A percentile compares a stretch with the other conserved stretches of the same genome.
phyloP scores from a whole-genome alignment of 306 rosid genomes.

The Cicer bijugum region DNA sequence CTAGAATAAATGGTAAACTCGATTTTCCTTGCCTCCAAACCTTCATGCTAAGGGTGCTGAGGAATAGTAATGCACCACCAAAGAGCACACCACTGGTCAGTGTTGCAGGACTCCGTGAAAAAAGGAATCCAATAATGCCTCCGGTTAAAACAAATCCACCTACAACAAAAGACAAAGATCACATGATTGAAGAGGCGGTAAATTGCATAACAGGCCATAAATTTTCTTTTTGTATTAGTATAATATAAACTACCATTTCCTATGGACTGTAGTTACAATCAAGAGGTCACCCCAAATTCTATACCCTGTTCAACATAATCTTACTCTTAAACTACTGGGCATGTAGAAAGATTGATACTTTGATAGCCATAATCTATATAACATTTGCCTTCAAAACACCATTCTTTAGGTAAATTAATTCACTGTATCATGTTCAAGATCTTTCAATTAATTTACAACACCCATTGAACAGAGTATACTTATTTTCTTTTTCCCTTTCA shows the following conservation, averaged over 20 bases:
- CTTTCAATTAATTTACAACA: constrained; percentile 23
- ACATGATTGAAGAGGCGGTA: constrained; percentile 9
- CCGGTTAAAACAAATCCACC: constrained; percentile 86
- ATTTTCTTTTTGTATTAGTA: background rate
- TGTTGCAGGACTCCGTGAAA: constrained; percentile 71
- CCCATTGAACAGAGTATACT: constrained; percentile 16
- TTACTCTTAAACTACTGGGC: constrained; percentile 25
- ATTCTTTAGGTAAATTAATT: constrained; percentile 25
- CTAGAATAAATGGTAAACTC: constrained; percentile 79
- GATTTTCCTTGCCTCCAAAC: constrained; percentile 97
- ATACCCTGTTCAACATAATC: background rate
- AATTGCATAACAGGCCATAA: constrained; percentile 2
- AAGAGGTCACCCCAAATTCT: constrained; percentile 22
- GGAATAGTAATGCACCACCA: constrained; percentile 87
- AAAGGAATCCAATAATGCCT: constrained; percentile 70
- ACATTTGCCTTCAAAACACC: constrained; percentile 25
- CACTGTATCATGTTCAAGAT: constrained; percentile 21
- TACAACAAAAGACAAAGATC: constrained; percentile 39
- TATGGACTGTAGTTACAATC: constrained; percentile 26
- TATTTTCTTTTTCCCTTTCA: constrained; percentile 27
- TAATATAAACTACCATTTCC: background rate
- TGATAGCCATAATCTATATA: constrained; percentile 30
- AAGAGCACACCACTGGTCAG: constrained; percentile 65
- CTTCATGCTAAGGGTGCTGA: constrained; percentile 84
- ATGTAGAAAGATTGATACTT: constrained; percentile 8